Percentiles rank a stretch among this genome's conserved stretches.
phyloP scores from a whole-genome alignment of 2,329 filamentous ascomycete genomes.

The Zalaria sp. region DNA sequence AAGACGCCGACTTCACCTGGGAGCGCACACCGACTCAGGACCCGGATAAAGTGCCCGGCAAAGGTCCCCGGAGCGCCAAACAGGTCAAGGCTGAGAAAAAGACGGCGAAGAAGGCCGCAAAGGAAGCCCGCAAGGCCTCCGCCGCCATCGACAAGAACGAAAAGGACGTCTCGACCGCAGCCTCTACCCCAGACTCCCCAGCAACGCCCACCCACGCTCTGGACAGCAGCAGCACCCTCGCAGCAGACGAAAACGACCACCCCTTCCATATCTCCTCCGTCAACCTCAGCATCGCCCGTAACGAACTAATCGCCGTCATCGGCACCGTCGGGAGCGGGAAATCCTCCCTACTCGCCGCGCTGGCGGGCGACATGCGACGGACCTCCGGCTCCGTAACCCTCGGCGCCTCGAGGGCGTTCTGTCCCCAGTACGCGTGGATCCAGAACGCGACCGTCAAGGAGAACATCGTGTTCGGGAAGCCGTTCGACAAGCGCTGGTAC shows the following conservation, averaged over 20 bases:
- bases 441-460: constrained; percentile 78
- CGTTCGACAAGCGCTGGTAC: constrained; percentile 61
- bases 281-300: constrained; percentile 52
- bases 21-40: constrained; percentile 49
- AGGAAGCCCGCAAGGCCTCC: constrained; percentile 10
- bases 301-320: constrained; percentile 75
- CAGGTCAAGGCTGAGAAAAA: constrained; percentile 32
- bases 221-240: constrained; percentile 33
- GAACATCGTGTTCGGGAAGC: constrained; percentile 84
- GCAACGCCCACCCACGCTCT: constrained; percentile 1
- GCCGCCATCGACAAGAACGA: constrained; percentile 18
- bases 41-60: constrained; percentile 17
- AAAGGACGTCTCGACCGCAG: constrained; percentile 2
- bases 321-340: constrained; percentile 84
- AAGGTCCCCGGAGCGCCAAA: constrained; percentile 16
- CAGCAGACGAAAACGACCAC: constrained; percentile 42
- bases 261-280: constrained; percentile 62
- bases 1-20: constrained; percentile 73
- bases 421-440: constrained; percentile 95
- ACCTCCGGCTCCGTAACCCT: constrained; percentile 60
- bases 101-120: constrained; percentile 18
- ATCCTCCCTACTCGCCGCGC: constrained; percentile 70
- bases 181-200: not conserved
- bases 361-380: constrained; percentile 89
- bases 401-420: constrained; percentile 74